phyloP scores from a whole-genome alignment of 768 basidiomycete genomes.

The Tricholoma saponaceum region DNA sequence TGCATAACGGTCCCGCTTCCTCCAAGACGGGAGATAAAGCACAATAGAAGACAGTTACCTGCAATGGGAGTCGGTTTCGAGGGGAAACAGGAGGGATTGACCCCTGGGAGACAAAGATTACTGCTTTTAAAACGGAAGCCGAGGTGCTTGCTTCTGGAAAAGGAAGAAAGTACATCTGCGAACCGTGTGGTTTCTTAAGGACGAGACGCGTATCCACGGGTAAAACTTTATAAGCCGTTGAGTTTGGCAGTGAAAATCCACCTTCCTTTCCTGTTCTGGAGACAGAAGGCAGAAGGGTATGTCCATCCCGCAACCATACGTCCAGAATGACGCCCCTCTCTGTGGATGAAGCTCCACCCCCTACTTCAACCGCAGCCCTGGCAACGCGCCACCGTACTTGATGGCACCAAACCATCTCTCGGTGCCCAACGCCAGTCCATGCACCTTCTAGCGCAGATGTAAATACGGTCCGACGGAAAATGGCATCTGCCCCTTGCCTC shows the following conservation, averaged over 20 bases:
- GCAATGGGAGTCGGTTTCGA: slow-evolving; percentile 40
- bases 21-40: slow-evolving; percentile 16
- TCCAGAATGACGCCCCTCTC: slow-evolving; percentile 43
- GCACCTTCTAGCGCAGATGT: slow-evolving; percentile 85
- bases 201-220: slow-evolving; percentile 34
- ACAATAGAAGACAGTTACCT: slow-evolving; percentile 47
- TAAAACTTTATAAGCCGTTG: slow-evolving; percentile 32
- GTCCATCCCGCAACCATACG: slow-evolving; percentile 67
- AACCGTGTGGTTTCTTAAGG: slow-evolving; percentile 37
- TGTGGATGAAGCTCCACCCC: slow-evolving; percentile 20
- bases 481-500: slow-evolving; percentile 10
- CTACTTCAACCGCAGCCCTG: slow-evolving; percentile 69
- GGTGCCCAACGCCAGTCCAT: slow-evolving; percentile 95
- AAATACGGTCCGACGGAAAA: slow-evolving; percentile 66
- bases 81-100: slow-evolving; percentile 48
- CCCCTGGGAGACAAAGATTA: slow-evolving; percentile 61
- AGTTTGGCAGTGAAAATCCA: slow-evolving; percentile 16
- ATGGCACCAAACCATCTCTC: slow-evolving; percentile 98
- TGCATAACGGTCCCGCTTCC: slow-evolving; percentile 28
- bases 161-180: slow-evolving; percentile 51
- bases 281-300: slow-evolving; percentile 32
- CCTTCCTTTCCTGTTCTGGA: slow-evolving; percentile 1
- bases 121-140: slow-evolving; percentile 29
- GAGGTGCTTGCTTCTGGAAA: slow-evolving; percentile 19
- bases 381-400: slow-evolving; percentile 92